Percentiles rank a stretch among this genome's conserved stretches.
Evolutionary conservation across 2,329 filamentous ascomycete genomes (phyloP).

Genomic region (Rutstroemia sp.): DNA sequence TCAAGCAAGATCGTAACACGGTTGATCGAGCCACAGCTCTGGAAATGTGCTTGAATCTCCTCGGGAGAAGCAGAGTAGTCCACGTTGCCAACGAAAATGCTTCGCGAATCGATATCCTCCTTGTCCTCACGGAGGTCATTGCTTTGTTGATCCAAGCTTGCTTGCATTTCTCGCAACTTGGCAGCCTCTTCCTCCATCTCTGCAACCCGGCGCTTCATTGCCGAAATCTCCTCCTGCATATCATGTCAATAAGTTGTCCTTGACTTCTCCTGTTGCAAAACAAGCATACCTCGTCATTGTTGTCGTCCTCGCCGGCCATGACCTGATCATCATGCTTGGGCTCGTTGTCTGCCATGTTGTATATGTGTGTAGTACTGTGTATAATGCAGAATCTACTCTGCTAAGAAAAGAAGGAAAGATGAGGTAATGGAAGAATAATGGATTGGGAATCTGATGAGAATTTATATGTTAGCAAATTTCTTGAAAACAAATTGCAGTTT

Average conservation of each 20-base stretch:
- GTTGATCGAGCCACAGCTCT: conserved; percentile 95
- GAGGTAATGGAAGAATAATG: not conserved
- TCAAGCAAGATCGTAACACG: conserved; percentile 94
- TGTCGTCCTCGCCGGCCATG: conserved; percentile 25
- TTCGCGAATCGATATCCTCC: conserved; percentile 89
- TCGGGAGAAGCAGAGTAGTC: conserved; percentile 96
- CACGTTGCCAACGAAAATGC: conserved; percentile 97
- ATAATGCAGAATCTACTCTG: not conserved
- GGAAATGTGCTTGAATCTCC: conserved; percentile 97
- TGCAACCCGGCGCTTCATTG: conserved; percentile 79
- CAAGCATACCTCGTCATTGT: conserved; percentile 27
- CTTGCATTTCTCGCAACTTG: conserved; percentile 82
- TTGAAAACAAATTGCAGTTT: not conserved
- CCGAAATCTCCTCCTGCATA: conserved; percentile 66
- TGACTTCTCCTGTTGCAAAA: not conserved
- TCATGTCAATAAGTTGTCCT: conserved; percentile 1
- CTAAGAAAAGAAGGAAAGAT: not conserved
- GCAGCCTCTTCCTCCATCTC: conserved; percentile 89
- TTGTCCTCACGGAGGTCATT: conserved; percentile 84
- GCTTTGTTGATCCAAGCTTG: conserved; percentile 74
- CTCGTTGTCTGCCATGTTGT: conserved; percentile 24
- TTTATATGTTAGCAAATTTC: not conserved
- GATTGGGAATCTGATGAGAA: not conserved
- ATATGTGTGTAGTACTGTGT: not conserved
- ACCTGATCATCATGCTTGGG: conserved; percentile 24